These are phyloP conservation scores for Senna siamea DNA, from an alignment of 306 rosid genomes.

Conservation along the genomic window DNA sequence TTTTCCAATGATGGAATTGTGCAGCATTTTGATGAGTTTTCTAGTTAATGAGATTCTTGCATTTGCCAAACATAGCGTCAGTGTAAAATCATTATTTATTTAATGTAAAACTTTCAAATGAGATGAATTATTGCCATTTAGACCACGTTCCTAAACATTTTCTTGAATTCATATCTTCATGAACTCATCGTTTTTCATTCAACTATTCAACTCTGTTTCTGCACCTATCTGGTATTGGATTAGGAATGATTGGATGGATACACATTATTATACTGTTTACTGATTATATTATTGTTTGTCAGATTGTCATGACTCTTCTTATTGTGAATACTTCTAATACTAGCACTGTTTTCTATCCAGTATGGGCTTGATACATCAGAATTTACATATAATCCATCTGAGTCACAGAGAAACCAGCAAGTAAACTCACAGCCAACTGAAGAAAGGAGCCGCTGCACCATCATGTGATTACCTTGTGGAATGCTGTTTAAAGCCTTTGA, in stretches of 20 bases:
- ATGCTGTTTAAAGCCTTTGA: constrained; percentile 23
- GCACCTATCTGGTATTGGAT: constrained; percentile 10
- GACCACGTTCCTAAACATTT: background rate
- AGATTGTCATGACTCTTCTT: background rate
- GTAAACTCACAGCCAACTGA: constrained; percentile 79
- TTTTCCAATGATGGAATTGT: background rate
- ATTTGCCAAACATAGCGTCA: constrained; percentile 6
- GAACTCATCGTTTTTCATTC: constrained; percentile 5
- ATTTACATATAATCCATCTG: constrained; percentile 95
- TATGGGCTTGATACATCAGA: constrained; percentile 92
- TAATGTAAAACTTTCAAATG: background rate
- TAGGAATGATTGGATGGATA: background rate
- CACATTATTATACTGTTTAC: constrained; percentile 19
- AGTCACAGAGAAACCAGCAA: constrained; percentile 78
- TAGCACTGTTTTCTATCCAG: constrained; percentile 49
- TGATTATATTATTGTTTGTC: constrained; percentile 35
- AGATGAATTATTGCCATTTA: constrained; percentile 11
- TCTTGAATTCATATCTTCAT: constrained; percentile 33
- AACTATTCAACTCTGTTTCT: constrained; percentile 18
- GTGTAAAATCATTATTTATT: background rate
- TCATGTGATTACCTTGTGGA: constrained; percentile 63
- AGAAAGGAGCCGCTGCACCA: constrained; percentile 85
- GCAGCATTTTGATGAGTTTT: constrained; percentile 21
- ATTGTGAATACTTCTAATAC: constrained; percentile 19
- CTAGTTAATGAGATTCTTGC: constrained; percentile 14